Evolutionary conservation across 2,329 filamentous ascomycete genomes (phyloP).

Genomic region (Ceratocystis variospora): DNA sequence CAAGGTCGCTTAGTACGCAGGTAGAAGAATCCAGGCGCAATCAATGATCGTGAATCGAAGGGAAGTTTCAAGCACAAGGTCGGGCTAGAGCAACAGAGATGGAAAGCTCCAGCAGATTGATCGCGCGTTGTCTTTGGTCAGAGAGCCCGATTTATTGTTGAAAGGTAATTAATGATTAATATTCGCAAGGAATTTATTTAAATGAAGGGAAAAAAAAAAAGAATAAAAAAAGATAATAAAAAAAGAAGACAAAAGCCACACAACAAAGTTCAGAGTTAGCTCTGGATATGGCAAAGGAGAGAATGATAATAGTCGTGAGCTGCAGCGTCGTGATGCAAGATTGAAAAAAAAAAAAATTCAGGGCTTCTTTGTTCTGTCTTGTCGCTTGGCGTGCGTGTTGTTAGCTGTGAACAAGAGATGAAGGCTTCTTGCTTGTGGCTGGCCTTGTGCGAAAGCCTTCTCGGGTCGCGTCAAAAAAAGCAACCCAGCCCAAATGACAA

Average conservation of each 20-base stretch:
- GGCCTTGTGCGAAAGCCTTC: background rate
- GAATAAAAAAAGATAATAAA: background rate
- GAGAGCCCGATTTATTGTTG: background rate
- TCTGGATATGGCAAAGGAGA: no score
- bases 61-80: background rate
- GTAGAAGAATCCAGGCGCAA: background rate
- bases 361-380: background rate
- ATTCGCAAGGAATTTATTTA: background rate
- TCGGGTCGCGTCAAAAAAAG: conserved; percentile 9
- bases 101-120: background rate
- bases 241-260: background rate
- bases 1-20: background rate
- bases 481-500: no score
- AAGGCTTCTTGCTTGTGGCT: background rate
- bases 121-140: background rate
- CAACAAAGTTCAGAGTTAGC: background rate
- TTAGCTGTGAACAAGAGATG: background rate
- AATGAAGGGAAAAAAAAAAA: background rate
- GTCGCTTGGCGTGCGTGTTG: background rate
- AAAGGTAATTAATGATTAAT: conserved; percentile 5
- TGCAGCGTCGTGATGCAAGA: background rate
- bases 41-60: background rate
- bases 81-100: background rate
- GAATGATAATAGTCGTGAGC: background rate
- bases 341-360: background rate